A percentile compares a stretch with the other conserved stretches of the same genome.
These are phyloP conservation scores for Terfezia boudieri DNA, from an alignment of 495 filamentous ascomycete genomes.

Conservation along the genomic window DNA sequence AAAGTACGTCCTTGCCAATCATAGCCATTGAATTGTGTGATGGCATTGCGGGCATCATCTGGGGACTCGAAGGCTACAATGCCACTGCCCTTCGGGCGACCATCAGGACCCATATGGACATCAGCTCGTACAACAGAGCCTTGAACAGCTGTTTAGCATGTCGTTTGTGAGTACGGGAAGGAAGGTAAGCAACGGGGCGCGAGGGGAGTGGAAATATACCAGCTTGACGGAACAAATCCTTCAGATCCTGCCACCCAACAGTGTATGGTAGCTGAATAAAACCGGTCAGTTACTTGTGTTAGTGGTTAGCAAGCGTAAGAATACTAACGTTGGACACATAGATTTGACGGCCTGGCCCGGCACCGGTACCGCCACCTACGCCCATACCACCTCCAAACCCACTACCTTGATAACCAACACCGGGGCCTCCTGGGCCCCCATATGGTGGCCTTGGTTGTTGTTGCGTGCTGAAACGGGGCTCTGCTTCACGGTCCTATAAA, in stretches of 20 bases:
- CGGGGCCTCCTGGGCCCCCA: conserved; percentile 25
- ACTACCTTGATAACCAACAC: conserved; percentile 24
- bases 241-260: conserved; percentile 96
- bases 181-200: conserved; percentile 1
- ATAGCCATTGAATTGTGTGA: conserved; percentile 92
- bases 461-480: conserved; percentile 72
- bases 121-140: conserved; percentile 87
- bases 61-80: conserved; percentile 91
- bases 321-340: conserved; percentile 93
- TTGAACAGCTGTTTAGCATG: conserved; percentile 8
- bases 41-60: conserved; percentile 86
- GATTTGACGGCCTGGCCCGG: conserved; percentile 55
- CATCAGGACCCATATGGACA: conserved; percentile 77
- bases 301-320: conserved; percentile 4
- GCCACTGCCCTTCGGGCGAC: conserved; percentile 84
- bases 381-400: conserved; percentile 31
- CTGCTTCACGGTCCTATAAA: conserved; percentile 70
- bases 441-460: conserved; percentile 48
- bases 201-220: conserved; percentile 35
- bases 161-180: conserved; percentile 16
- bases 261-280: conserved; percentile 69
- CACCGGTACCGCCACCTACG: conserved; percentile 24
- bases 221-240: conserved; percentile 96
- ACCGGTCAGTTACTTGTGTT: conserved; percentile 21
- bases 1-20: conserved; percentile 90